phyloP scores from a whole-genome alignment of 768 basidiomycete genomes.

The Dictyophora rubrovolvata region DNA sequence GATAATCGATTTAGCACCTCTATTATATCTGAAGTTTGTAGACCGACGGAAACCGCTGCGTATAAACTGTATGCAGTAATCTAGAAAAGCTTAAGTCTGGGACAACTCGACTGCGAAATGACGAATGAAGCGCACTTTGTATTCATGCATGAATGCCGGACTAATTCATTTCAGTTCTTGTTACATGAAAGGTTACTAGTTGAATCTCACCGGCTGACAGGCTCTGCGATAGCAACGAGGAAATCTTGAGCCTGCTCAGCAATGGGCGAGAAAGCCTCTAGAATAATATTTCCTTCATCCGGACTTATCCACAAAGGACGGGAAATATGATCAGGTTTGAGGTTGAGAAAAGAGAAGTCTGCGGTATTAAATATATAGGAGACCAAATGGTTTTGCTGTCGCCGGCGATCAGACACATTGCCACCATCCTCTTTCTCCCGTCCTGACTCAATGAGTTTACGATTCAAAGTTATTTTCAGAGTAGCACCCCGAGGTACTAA shows the following conservation, averaged over 20 bases:
- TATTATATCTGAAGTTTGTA: constrained; percentile 97
- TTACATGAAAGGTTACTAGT: background rate
- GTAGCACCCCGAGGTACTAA: constrained; percentile 41
- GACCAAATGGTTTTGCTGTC: constrained; percentile 64
- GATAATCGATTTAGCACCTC: constrained; percentile 80
- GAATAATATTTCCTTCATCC: constrained; percentile 84
- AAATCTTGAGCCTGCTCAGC: constrained; percentile 99
- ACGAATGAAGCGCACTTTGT: constrained; percentile 30
- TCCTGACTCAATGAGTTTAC: constrained; percentile 61
- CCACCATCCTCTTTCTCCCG: constrained; percentile 32
- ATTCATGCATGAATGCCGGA: constrained; percentile 97
- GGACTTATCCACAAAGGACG: constrained; percentile 96
- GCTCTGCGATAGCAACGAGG: constrained; percentile 94
- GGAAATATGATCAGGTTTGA: constrained; percentile 85
- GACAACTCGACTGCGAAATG: background rate
- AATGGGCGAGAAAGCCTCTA: constrained; percentile 96
- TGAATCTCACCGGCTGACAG: constrained; percentile 89
- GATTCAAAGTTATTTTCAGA: constrained; percentile 67
- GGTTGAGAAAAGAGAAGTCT: constrained; percentile 77
- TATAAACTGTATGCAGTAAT: constrained; percentile 96
- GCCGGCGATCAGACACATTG: constrained; percentile 53
- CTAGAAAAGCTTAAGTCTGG: constrained; percentile 22
- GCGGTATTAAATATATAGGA: constrained; percentile 78
- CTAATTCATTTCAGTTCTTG: constrained; percentile 31
- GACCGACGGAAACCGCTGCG: constrained; percentile 95